Conservation (phyloP, 768 basidiomycete species). For the Terana coerulea region DNA sequence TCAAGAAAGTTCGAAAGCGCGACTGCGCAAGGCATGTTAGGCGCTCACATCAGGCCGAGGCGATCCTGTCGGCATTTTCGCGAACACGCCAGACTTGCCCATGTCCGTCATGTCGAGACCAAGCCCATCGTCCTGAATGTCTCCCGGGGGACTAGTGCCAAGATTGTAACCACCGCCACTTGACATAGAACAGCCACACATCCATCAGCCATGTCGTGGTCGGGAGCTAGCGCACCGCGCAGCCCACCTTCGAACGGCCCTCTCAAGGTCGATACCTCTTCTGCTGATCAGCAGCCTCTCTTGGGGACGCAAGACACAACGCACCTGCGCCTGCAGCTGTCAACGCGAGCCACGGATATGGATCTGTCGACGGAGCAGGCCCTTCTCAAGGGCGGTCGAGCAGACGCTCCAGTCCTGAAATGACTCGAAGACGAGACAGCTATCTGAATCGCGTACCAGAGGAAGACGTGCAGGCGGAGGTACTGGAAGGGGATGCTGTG, state of each 20-base stretch:
- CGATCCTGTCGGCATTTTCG: too few relatives aligned
- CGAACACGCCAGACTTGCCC: too few relatives aligned
- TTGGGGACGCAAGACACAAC: neutral
- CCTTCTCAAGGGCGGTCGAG: conserved; percentile 8
- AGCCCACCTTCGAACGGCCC: neutral
- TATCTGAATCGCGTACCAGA: conserved; percentile 26
- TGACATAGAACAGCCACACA: too few relatives aligned
- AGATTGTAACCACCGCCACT: too few relatives aligned
- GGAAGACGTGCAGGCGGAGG: conserved; percentile 24
- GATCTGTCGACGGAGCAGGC: conserved; percentile 3
- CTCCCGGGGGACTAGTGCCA: too few relatives aligned
- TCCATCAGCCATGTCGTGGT: conserved; percentile 2
- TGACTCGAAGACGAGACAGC: conserved; percentile 22
- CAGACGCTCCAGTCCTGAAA: conserved; percentile 22
- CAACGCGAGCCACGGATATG: conserved; percentile 2
- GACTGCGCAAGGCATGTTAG: too few relatives aligned
- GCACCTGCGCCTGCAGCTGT: neutral
- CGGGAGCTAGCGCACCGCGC: too few relatives aligned
- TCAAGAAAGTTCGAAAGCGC: too few relatives aligned
- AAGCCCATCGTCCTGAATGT: neutral
- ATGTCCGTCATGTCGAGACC: neutral
- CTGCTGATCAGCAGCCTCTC: neutral
- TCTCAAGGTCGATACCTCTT: too few relatives aligned
- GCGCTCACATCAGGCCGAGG: too few relatives aligned
- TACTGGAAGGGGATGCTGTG: conserved; percentile 29